Evolutionary conservation across 1,284 basidiomycete genomes (phyloP), one percentile per base, ranked within the genome.

Genomic region (Abortiporus biennis): DNA sequence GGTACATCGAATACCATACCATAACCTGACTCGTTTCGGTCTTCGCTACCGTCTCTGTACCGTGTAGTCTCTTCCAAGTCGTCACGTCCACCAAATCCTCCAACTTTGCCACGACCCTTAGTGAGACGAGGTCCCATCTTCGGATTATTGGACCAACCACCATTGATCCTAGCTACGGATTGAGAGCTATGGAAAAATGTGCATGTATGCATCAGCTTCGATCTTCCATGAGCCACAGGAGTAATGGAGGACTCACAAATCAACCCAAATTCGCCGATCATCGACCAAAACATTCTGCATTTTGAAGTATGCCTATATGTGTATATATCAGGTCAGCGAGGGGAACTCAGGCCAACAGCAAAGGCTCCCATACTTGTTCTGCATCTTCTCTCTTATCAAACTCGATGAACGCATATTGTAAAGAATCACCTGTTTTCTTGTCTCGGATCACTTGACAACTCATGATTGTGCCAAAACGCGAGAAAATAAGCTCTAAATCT

Each of bases 261-360:
- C 94, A 48, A 99, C 95, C 89, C 95, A 98, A 59, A 99, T 99
- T 16, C 96, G 79, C 13, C 94, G 78, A 63, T 99, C 96, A 61
- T 99, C 95, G n/a, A 99, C 89, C 6, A 99, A 71, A 0, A 99
- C 95, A 56, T 97, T 98, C 63, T 99, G 95, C 95, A 99, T 99
- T 65, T 98, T 99, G 70, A 97, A 94, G 64, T 99, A 99, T 12
- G 92, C 95, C 83, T 92, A 48, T 6, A 36, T 12, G 2, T 38
- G 12, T 36, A 16, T 17, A 35, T 16, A 3, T 5, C 6, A 15
- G n/a, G 24, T 13, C 8, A n/a, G 17, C 23, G 40, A 39, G 30
- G 11, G 12, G 21, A 11, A 39, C n/a, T 29, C 20, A 11, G 22
- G 27, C 27, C 24, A 15, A 44, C 32, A 21, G 30, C 17, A 15